Percentiles rank a stretch among this genome's conserved stretches.
phyloP scores from a whole-genome alignment of 352 stramenopile species.

The Thalassiosira sp. region DNA sequence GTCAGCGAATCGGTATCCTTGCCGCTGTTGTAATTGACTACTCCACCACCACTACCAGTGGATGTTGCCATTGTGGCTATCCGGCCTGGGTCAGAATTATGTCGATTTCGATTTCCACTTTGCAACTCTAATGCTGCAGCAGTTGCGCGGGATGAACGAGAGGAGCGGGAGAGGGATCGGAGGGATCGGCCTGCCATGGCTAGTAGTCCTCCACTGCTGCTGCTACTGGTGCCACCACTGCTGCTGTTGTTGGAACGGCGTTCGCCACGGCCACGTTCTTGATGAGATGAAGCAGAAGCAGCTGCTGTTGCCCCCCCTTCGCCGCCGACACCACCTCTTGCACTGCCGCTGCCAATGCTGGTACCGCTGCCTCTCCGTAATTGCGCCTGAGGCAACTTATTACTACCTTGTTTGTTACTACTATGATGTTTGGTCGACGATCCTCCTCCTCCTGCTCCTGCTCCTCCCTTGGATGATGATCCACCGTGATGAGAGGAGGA shows the following conservation, averaged over 20 bases:
- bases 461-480: not conserved
- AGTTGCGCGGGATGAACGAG: not conserved
- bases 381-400: not conserved
- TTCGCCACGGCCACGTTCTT: not conserved
- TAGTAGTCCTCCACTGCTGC: not conserved
- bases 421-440: too few relatives aligned
- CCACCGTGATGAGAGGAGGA: not conserved
- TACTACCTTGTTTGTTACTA: not conserved
- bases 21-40: not conserved
- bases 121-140: not conserved
- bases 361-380: not conserved
- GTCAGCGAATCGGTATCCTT: not conserved
- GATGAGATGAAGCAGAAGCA: not conserved
- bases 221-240: too few relatives aligned
- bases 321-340: too few relatives aligned
- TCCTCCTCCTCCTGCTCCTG: too few relatives aligned
- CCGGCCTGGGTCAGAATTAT: not conserved
- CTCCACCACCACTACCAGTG: not conserved
- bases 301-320: not conserved
- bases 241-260: not conserved
- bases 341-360: too few relatives aligned
- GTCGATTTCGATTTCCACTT: not conserved
- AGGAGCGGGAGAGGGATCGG: constrained; percentile 19
- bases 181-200: constrained; percentile 12
- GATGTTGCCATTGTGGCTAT: not conserved